Conservation (phyloP, 441 rosid genomes). For the Rhodomyrtus psidioides region DNA sequence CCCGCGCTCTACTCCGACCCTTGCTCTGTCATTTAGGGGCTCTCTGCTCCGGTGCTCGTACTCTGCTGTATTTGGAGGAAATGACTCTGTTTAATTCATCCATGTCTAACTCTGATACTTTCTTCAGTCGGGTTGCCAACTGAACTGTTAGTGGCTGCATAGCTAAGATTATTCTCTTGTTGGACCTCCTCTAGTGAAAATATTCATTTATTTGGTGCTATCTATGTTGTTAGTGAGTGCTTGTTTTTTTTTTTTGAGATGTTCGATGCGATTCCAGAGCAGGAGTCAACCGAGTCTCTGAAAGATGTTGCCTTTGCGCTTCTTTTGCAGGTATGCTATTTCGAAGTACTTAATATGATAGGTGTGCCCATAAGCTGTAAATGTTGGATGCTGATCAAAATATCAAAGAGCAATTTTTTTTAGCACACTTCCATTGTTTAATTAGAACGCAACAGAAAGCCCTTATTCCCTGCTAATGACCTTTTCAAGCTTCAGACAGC, state of each 20-base stretch:
- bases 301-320: slow-evolving; percentile 20
- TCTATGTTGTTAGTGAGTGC: not conserved
- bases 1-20: no score
- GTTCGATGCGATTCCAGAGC: slow-evolving; percentile 52
- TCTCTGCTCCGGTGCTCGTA: no score
- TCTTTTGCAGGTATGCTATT: slow-evolving; percentile 27
- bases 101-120: not conserved
- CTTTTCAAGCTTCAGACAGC: not conserved
- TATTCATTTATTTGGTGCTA: not conserved
- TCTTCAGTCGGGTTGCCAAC: not conserved
- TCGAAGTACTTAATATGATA: not conserved
- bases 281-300: slow-evolving; percentile 10
- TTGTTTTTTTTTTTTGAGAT: not conserved
- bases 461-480: not conserved
- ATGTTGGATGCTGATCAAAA: not conserved
- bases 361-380: not conserved
- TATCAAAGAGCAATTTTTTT: not conserved
- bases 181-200: not conserved
- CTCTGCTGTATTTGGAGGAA: not conserved
- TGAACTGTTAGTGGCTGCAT: not conserved
- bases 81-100: slow-evolving; percentile 11
- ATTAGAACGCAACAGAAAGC: not conserved
- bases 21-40: no score
- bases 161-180: not conserved
- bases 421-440: not conserved